Evolutionary conservation across 345 rosid genomes (phyloP).

Genomic region (Lepidium sativum): DNA sequence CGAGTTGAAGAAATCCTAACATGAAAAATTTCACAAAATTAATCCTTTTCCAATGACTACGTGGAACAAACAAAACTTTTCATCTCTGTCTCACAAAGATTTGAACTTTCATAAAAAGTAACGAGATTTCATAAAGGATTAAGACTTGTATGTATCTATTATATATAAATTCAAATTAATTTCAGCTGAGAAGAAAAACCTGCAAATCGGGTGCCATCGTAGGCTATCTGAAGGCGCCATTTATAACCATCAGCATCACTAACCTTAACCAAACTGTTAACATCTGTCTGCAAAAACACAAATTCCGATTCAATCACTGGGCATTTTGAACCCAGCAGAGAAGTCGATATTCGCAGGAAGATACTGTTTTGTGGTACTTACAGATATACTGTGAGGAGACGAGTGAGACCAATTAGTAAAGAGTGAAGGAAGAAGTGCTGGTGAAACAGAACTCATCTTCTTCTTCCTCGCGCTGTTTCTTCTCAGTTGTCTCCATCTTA

Average conservation of each 20-base stretch:
- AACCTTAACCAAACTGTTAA: constrained; percentile 21
- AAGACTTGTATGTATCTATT: too few relatives aligned
- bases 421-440: constrained; percentile 30
- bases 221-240: constrained; percentile 82
- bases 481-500: not conserved
- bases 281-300: constrained; percentile 6
- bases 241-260: constrained; percentile 29
- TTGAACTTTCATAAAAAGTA: not conserved
- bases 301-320: not conserved
- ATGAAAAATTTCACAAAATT: not conserved
- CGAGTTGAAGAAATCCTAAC: not conserved
- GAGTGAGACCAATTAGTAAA: constrained; percentile 21
- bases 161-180: too few relatives aligned
- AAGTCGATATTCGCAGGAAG: not conserved
- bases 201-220: constrained; percentile 74
- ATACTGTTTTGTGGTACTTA: constrained; percentile 8
- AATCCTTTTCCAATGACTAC: not conserved
- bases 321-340: not conserved
- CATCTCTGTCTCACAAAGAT: not conserved
- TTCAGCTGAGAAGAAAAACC: constrained; percentile 27
- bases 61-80: not conserved
- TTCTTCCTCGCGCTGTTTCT: not conserved
- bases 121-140: not conserved
- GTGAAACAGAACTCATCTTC: constrained; percentile 32
- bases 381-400: constrained; percentile 12